Evolutionary conservation across 257 asterid genomes (phyloP), one percentile per base, ranked within the genome.

Genomic region (Gynochthodes officinalis): DNA sequence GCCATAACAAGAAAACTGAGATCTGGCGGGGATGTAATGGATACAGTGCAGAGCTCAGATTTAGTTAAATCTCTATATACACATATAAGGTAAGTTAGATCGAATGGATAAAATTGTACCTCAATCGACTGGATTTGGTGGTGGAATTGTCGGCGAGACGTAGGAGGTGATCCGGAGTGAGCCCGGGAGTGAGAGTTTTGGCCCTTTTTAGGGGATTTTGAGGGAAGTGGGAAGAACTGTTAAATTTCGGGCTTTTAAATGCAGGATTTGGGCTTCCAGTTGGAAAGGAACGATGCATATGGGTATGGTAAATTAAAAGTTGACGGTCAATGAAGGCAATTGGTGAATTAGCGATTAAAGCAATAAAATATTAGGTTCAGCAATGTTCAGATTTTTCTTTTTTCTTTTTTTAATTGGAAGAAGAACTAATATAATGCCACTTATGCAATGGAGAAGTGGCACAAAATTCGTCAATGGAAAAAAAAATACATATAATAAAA

Each of bases 1-100:
- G 88, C 88, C 88, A 84, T 84, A 71, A 28, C 40, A 46, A 70
- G 35, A 67, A 46, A 62, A 46, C 67, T 46, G 84, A 84, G 94
- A 91, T 86, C 91, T 80, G 82, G 25, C 64, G 27, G 35, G 70
- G 72, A 73, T 75, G 58, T 59, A 74, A 75, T 21, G 53, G 78
- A 64, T 54, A 70, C 40, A 35, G 70, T 42, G 27, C 18, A 53
- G 35, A 48, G 71, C 48, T 70, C 46, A 61, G 73, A 72, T 64
- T 43, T 62, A 39, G 27, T 35, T 27, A 27, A 60, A 35, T 18
- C 10, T 46, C 52, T 12, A 21, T 50, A 59, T 16, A 16, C 19
- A 32, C 64, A 9, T 5, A 8, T 11, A 1, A 30, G 18, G n/a
- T n/a, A n/a, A n/a, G n/a, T n/a, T n/a, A 7, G 37, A 35, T 46